Base-by-base conservation (phyloP, 2,329 filamentous ascomycete genomes). In the Domatiomyces globalis region DNA sequence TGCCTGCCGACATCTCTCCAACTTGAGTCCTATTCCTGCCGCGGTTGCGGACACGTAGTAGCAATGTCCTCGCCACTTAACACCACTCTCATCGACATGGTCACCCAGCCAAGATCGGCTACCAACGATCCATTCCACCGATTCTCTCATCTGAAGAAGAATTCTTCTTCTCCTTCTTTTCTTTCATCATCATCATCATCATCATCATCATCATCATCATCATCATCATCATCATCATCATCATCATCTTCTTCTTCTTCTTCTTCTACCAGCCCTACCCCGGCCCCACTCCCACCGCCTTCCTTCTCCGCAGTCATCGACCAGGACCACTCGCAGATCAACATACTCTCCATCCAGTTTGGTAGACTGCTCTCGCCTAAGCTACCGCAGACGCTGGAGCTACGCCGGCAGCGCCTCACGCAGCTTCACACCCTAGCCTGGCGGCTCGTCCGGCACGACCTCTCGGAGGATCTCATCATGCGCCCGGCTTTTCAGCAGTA, bases 321-420 rank as follows among this genome's bases (percentile, higher is more conserved):
- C n/a, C 36, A 49, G 19, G 57, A 59, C 49, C 57, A 59, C 52
- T 48, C 36, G 36, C 48, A 48, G 29, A 88, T 96, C 67, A 96
- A 96, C 71, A 92, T 85, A 10, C 80, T 95, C 57, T 81, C 89
- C 0, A 85, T 95, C 22, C 75, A 84, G 8, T 89, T 90, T 87
- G 69, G 75, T 85, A 50, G 84, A 86, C 0, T 90, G 89, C 49
- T 54, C 55, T 3, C 25, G 49, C 9, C 36, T 42, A 5, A 49
- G 49, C 4, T 49, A 49, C 18, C 43, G 43, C 43, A 49, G 44
- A 29, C 20, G 45, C 19, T 22, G 20, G 27, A 62, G 67, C n/a
- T 19, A 69, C 69, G 25, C 69, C 68, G 43, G 70, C 69, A 5
- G 66, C 68, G 1, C 56, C 67, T 47, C 12, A 18, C 48, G 5